Base-by-base conservation (phyloP, 768 basidiomycete genomes). In the Mycena maculata region DNA sequence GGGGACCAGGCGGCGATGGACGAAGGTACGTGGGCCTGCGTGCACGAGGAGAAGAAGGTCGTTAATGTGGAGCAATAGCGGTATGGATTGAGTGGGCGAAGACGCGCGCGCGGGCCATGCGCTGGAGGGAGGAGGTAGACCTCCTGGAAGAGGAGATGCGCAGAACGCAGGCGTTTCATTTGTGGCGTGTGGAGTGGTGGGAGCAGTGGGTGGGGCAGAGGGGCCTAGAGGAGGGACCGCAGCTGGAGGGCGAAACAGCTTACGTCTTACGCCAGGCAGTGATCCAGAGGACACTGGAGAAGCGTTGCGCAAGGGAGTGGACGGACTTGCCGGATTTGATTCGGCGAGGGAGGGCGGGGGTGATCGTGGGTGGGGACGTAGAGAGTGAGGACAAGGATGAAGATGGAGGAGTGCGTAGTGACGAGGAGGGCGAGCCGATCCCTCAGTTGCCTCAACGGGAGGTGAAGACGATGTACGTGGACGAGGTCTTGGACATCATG, bases 61-160 rank as follows among this genome's bases (percentile, higher is more conserved):
- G n/a, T n/a, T n/a, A n/a, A n/a, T n/a, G 25, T 20, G 2, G 4
- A 8, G 27, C n/a, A 31, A 50, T 47, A 69, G 63, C 58, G 5
- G 52, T 69, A 9, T 44, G 59, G 9, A 53, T 69, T n/a, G 68
- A 69, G 22, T 63, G 54, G 55, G 61, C 45, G 4, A 60, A 60
- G 36, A 18, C 36, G 12, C 59, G 59, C 0, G 57, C 57, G 22
- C 30, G 44, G 1, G 16, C 45, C 16, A 33, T 63, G 36, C 61
- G 67, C 18, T 68, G 67, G 67, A 27, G 25, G 33, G 67, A 68
- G 41, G 68, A 69, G 63, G 59, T 63, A 15, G 50, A 55, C 22
- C 47, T 69, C 7, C 59, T 69, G 11, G 57, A 69, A 47, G 63
- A 64, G 52, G 67, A 68, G 57, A 68, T 68, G 67, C 41, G 62